Evolutionary conservation across 345 rosid genomes (phyloP).

Genomic region (Hibiscus mutabilis): DNA sequence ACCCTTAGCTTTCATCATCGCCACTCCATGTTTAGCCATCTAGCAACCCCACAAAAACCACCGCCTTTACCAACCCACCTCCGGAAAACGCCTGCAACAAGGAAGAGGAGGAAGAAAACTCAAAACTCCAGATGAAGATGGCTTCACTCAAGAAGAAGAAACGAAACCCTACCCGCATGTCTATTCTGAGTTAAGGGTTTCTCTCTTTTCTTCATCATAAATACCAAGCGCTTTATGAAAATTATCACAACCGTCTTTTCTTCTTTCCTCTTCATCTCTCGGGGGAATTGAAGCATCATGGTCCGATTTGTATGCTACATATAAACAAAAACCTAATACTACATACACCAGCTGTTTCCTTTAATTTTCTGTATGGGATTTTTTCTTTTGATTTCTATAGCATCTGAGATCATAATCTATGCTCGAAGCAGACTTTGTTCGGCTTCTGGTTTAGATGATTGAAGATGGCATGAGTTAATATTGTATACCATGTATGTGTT

Average conservation of each 20-base stretch:
- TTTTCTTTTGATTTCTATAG: constrained; percentile 1
- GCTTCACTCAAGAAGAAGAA: constrained; percentile 38
- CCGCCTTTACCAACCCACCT: constrained; percentile 8
- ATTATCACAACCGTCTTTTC: constrained; percentile 6
- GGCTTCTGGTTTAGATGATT: background rate
- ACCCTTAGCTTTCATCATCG: constrained; percentile 25
- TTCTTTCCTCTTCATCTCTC: constrained; percentile 17
- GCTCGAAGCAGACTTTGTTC: background rate
- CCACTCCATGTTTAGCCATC: constrained; percentile 22
- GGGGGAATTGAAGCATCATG: constrained; percentile 65
- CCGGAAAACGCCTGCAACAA: background rate
- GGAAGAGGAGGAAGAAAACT: constrained; percentile 10
- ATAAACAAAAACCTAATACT: constrained; percentile 7
- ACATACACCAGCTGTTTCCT: background rate
- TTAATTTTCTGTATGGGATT: background rate
- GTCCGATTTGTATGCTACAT: constrained; percentile 42
- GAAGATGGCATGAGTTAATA: background rate
- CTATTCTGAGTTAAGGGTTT: constrained; percentile 11
- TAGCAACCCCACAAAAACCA: constrained; percentile 24
- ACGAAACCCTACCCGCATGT: constrained; percentile 28
- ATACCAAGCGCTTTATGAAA: constrained; percentile 9
- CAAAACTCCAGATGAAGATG: constrained; percentile 14
- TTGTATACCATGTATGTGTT: background rate
- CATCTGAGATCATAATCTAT: background rate
- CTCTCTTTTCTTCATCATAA: constrained; percentile 8